These are phyloP conservation scores for Aspergillus sp. DNA, from an alignment of 2,329 filamentous ascomycete species.

Conservation along the genomic window DNA sequence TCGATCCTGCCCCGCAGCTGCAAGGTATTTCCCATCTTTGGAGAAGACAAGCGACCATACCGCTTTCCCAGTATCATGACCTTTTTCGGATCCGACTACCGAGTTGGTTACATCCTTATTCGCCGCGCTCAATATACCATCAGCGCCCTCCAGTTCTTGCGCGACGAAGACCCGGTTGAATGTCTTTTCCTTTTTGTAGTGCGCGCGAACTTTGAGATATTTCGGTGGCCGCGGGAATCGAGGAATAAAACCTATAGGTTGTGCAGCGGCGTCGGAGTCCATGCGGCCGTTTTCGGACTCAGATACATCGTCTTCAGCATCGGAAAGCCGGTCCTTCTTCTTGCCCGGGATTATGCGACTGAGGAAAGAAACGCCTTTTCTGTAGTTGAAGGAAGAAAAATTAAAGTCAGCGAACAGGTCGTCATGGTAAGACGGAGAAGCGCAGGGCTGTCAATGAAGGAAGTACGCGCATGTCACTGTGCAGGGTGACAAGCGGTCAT, in stretches of 20 bases:
- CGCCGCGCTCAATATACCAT: constrained; percentile 24
- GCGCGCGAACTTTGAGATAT: constrained; percentile 78
- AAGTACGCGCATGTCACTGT: not conserved
- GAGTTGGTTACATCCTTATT: constrained; percentile 24
- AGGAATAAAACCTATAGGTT: constrained; percentile 74
- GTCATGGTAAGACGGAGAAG: constrained; percentile 1
- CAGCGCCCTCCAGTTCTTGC: constrained; percentile 70
- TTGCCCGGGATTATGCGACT: constrained; percentile 73
- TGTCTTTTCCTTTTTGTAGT: constrained; percentile 72
- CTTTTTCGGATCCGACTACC: constrained; percentile 14
- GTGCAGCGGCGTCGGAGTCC: constrained; percentile 72
- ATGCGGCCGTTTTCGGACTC: constrained; percentile 65
- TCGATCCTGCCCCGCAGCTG: constrained; percentile 84
- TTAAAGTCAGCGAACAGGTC: not conserved
- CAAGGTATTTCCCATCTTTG: constrained; percentile 81
- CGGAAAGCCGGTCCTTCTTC: constrained; percentile 57
- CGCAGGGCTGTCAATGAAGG: constrained; percentile 1
- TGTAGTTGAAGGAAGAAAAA: constrained; percentile 32
- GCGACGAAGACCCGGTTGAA: constrained; percentile 87
- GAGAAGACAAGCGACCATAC: constrained; percentile 94
- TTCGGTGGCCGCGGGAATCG: constrained; percentile 80
- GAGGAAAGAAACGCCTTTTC: constrained; percentile 84
- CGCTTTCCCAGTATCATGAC: constrained; percentile 49
- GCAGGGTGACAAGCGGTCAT: not conserved
- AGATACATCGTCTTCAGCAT: constrained; percentile 55